Percentiles rank a stretch among this genome's conserved stretches.
phyloP scores from a whole-genome alignment of 1,284 basidiomycete species.

The Athelia sp. region DNA sequence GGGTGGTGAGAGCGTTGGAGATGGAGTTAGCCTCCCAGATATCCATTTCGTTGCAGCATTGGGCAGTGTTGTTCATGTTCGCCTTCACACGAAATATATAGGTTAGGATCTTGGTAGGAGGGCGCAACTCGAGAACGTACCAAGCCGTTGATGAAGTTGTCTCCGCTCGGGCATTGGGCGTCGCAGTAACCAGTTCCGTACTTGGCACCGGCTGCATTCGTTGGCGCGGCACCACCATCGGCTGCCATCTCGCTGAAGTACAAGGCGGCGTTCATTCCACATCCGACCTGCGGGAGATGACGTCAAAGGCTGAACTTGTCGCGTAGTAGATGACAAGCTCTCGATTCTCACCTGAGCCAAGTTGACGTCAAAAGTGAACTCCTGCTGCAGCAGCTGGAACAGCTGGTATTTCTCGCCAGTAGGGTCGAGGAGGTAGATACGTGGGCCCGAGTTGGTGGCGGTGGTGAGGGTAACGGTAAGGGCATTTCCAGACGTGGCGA shows the following conservation, averaged over 20 bases:
- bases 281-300: constrained; percentile 47
- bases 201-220: constrained; percentile 53
- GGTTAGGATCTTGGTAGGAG: constrained; percentile 27
- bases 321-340: too few relatives aligned
- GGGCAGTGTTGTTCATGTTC: constrained; percentile 35
- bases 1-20: constrained; percentile 46
- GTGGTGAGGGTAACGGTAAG: constrained; percentile 50
- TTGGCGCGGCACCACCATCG: constrained; percentile 48
- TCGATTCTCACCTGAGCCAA: too few relatives aligned
- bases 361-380: constrained; percentile 50
- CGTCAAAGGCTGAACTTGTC: too few relatives aligned
- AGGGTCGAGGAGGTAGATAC: constrained; percentile 43
- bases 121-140: constrained; percentile 20
- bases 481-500: constrained; percentile 28
- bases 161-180: constrained; percentile 51
- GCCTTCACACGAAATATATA: constrained; percentile 22
- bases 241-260: constrained; percentile 46
- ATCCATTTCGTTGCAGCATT: constrained; percentile 56
- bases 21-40: constrained; percentile 54
- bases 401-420: constrained; percentile 38
- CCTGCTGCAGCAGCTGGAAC: constrained; percentile 46
- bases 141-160: constrained; percentile 52
- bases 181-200: constrained; percentile 58
- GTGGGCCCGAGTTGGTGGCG: constrained; percentile 46
- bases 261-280: constrained; percentile 49